A percentile compares a stretch with the other conserved stretches of the same genome.
These are phyloP conservation scores for Aulographum hederae DNA, from an alignment of 2,329 filamentous ascomycete species.

Conservation along the genomic window DNA sequence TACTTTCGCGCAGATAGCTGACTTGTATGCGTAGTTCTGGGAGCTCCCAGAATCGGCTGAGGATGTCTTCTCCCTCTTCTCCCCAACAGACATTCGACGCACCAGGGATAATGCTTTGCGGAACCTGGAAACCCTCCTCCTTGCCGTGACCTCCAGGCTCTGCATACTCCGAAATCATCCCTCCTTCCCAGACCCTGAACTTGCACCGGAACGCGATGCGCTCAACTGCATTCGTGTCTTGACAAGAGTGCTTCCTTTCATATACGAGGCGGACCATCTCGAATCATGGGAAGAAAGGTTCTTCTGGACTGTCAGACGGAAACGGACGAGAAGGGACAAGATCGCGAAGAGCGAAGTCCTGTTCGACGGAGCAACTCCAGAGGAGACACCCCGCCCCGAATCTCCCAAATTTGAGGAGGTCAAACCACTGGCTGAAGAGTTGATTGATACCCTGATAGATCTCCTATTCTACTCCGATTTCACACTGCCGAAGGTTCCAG, in stretches of 20 bases:
- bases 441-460: conserved; percentile 79
- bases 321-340: conserved; percentile 30
- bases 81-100: conserved; percentile 59
- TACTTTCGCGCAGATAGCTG: too few species aligned
- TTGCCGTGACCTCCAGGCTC: conserved; percentile 67
- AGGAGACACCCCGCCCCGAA: conserved; percentile 23
- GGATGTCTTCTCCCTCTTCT: conserved; percentile 93
- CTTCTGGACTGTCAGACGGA: conserved; percentile 69
- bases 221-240: conserved; percentile 89
- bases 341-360: conserved; percentile 54
- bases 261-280: conserved; percentile 78
- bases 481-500: conserved; percentile 56
- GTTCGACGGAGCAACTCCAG: conserved; percentile 56
- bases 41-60: conserved; percentile 88
- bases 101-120: conserved; percentile 69
- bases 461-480: conserved; percentile 84
- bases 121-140: conserved; percentile 77
- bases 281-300: conserved; percentile 79
- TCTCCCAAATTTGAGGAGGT: conserved; percentile 57
- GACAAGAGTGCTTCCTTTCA: conserved; percentile 72
- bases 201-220: conserved; percentile 70
- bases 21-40: conserved; percentile 55
- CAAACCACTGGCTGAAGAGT: conserved; percentile 77
- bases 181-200: conserved; percentile 71
- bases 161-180: conserved; percentile 72